phyloP scores from a whole-genome alignment of 805 yeast species.

The Candida yuanshanica region DNA sequence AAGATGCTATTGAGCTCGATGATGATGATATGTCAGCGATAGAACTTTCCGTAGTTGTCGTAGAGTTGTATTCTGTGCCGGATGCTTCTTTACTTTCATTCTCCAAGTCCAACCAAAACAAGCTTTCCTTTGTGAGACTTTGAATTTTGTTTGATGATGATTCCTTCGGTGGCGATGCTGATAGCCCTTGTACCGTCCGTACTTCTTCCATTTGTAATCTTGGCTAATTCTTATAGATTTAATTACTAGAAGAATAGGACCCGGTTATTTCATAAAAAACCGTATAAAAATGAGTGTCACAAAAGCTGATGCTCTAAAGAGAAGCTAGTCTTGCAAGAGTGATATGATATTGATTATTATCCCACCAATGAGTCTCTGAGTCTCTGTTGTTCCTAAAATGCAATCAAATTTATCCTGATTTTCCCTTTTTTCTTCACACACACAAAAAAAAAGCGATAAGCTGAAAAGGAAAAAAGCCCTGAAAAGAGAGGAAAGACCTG shows the following conservation, averaged over 20 bases:
- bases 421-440: background rate
- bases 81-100: background rate
- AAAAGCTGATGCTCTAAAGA: background rate
- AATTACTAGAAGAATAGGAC: background rate
- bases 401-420: background rate
- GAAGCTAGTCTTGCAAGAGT: too few species aligned
- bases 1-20: conserved; percentile 17
- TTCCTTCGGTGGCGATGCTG: background rate
- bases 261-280: background rate
- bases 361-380: too few species aligned
- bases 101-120: conserved; percentile 7
- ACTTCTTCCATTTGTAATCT: background rate
- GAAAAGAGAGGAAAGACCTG: too few species aligned
- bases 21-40: conserved; percentile 7
- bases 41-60: conserved; percentile 1
- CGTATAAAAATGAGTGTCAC: background rate
- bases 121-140: conserved; percentile 6
- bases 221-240: background rate
- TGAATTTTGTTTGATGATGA: background rate
- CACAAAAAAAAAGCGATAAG: background rate
- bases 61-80: background rate
- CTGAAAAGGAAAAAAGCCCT: background rate
- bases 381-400: background rate
- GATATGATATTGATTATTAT: too few species aligned
- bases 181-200: background rate